Evolutionary conservation across 1,284 basidiomycete species (phyloP), one percentile per base, ranked within the genome.

Genomic region (Cryptococcus sp.): DNA sequence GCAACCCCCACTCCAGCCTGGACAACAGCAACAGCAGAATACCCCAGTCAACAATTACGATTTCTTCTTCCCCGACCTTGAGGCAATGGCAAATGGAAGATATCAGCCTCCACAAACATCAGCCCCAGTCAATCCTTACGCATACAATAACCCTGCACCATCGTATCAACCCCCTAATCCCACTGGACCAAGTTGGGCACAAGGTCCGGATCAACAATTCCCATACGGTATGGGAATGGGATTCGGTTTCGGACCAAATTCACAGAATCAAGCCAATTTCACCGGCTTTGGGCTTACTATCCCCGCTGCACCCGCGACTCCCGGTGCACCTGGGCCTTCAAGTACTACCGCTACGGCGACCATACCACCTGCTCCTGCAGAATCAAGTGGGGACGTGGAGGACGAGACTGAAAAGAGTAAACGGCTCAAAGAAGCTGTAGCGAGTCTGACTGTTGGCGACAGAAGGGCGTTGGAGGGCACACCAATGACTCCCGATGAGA

Each of bases 1-100:
- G 16, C 7, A 14, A 39, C 36, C 36, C 4, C 18, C 36, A 39
- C 14, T n/a, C 14, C 18, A 16, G 14, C 7, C 36, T 39, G 10
- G 16, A 34, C 32, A 34, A 16, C 32, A 34, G 32, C 32, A 34
- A 34, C 18, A 16, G 14, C 28, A 28, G 11, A 28, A 28, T 11
- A 28, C 11, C 4, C 28, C 28, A 28, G 28, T 14, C 21, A 43
- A 21, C 41, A 24, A 56, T 23, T 68, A 62, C 46, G 45, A 53
- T 11, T 66, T 64, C 49, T 54, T 68, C 5, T 68, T 68, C 32
- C 62, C 64, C 0, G 61, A 66, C 49, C 48, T 64, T 10, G 59
- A 61, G 28, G 45, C 49, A 10, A 40, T 60, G 24, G 47, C 25
- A 14, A 39, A 24, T n/a, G 24, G n/a, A 18, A 19, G 14, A 36